Base-by-base conservation (phyloP, 345 rosid genomes). In the Corymbia maculata region DNA sequence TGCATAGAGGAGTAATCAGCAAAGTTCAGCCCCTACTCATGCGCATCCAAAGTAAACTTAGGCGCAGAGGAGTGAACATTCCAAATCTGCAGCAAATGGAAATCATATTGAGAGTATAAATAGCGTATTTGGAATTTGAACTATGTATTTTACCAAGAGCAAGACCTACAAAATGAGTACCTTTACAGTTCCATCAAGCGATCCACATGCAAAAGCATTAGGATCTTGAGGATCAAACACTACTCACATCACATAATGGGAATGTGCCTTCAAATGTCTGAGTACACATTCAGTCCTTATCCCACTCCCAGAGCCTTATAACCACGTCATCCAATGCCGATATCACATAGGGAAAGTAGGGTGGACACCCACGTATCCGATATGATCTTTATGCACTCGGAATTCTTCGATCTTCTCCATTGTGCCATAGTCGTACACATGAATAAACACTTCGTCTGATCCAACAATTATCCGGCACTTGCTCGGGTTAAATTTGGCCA, bases 241-340 rank as follows among this genome's bases (percentile, higher is more conserved):
- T 4, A 85, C 61, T 36, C 90, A 91, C 94, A 91, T n/a, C n/a
- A n/a, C n/a, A 87, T 92, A 93, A 87, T 92, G 92, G 17, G 92
- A 70, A 86, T 93, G 94, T 24, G n/a, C 91, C 94, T 70, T 91
- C 89, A 79, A 90, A 93, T 50, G 51, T 85, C 61, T 45, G 87
- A 86, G 88, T 30, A 87, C 94, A 91, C 21, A n/a, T 19, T 93
- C 93, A 93, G 19, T 86, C 92, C 91, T 91, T 91, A 80, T 93
- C 94, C 94, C 93, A 93, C 68, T 93, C 92, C 94, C 94, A 93
- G 47, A 88, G 84, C 91, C 90, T 93, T 32, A 93, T 88, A 26
- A 85, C 61, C 89, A 3, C 89, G 85, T 93, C 94, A 55, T 92
- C 92, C 1, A 92, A 90, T 7, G 91, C 87, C 11, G 94, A 90